A percentile compares a stretch with the other conserved stretches of the same genome.
phyloP scores from a whole-genome alignment of 1,284 basidiomycete species.

The Phylloboletellus chloephorus region DNA sequence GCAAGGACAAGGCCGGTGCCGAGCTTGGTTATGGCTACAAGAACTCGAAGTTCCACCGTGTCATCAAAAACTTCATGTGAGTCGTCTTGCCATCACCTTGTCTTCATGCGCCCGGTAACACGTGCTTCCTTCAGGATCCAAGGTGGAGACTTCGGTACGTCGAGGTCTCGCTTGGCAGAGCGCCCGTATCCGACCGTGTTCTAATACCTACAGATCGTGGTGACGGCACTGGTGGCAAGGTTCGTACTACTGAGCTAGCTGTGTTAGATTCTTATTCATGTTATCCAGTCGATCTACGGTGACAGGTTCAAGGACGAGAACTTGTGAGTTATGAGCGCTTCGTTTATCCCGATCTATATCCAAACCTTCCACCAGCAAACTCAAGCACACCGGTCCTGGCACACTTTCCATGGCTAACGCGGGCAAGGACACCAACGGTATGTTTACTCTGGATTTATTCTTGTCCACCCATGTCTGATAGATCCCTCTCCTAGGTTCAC shows the following conservation, averaged over 20 bases:
- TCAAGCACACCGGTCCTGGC: constrained; percentile 83
- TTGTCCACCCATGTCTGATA: constrained; percentile 3
- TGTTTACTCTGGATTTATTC: constrained; percentile 11
- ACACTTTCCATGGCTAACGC: constrained; percentile 93
- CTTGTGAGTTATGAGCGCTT: constrained; percentile 55
- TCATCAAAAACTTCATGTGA: constrained; percentile 97
- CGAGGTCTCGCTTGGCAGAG: background rate
- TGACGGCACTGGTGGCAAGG: constrained; percentile 93
- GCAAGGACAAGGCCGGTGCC: constrained; percentile 74
- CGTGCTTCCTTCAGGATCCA: constrained; percentile 57
- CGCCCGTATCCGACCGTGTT: constrained; percentile 2
- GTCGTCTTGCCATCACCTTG: constrained; percentile 14
- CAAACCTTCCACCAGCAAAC: constrained; percentile 53
- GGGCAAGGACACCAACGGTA: constrained; percentile 80
- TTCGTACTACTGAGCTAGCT: constrained; percentile 17
- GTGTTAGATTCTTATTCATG: constrained; percentile 1
- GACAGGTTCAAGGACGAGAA: constrained; percentile 94
- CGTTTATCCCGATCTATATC: background rate
- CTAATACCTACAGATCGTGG: constrained; percentile 56
- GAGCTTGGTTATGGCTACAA: constrained; percentile 83
- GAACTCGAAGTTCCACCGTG: constrained; percentile 93
- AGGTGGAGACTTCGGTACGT: constrained; percentile 85
- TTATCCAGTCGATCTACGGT: constrained; percentile 80
- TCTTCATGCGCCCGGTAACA: constrained; percentile 2
- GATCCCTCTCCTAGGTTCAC: constrained; percentile 50